Conservation (phyloP, 2,329 filamentous ascomycete genomes). For the Aspergillus cejpii region DNA sequence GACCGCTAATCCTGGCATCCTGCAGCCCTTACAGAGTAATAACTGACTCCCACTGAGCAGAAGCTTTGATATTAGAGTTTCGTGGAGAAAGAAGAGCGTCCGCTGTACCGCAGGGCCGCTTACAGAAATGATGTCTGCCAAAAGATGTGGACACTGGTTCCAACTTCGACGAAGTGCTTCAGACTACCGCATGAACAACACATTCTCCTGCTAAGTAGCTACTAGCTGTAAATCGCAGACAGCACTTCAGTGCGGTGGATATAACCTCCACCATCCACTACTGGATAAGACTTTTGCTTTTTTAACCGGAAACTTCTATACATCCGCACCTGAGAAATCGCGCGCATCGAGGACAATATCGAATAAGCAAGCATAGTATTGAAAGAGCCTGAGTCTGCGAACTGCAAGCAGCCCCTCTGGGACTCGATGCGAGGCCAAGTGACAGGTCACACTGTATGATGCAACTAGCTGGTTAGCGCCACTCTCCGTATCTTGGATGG, state of each 20-base stretch:
- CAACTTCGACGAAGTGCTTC: too few species aligned
- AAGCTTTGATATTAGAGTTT: neutral
- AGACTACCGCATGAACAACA: too few species aligned
- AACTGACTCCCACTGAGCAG: neutral
- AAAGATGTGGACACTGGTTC: too few species aligned
- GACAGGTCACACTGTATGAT: neutral
- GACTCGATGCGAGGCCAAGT: neutral
- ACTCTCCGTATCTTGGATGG: too few species aligned
- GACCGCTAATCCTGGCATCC: slow-evolving; percentile 2
- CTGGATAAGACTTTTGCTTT: neutral
- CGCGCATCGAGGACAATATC: too few species aligned
- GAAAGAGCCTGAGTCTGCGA: neutral
- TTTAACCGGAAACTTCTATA: too few species aligned
- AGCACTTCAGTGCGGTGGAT: neutral
- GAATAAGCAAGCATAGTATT: neutral
- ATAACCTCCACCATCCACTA: neutral
- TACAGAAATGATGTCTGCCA: too few species aligned
- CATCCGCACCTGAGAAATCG: too few species aligned
- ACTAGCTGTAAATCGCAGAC: too few species aligned
- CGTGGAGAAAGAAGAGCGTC: neutral
- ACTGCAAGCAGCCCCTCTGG: neutral
- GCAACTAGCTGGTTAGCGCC: neutral
- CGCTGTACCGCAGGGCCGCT: too few species aligned
- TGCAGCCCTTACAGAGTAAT: neutral
- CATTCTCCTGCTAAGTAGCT: too few species aligned